Base-by-base conservation (phyloP, 129 eudicot genomes). In the Flaveria trinervia region DNA sequence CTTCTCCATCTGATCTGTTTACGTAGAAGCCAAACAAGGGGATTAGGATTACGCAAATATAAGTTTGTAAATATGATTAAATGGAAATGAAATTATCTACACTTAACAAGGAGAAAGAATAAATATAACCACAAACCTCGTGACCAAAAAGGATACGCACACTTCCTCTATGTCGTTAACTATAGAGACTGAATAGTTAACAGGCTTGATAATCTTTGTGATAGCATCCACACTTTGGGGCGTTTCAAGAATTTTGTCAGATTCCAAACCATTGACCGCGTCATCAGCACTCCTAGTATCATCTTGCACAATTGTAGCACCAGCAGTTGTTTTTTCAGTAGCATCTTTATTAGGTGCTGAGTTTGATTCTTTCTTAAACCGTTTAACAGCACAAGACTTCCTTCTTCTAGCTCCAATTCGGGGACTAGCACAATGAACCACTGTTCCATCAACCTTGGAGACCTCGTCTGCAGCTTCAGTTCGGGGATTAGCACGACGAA, bases 1-100 rank as follows among this genome's bases (percentile, higher is more conserved):
- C 94, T 70, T 76, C 87, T 67, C 90, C 97, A 78, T 94, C 96
- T 43, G 96, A 83, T 83, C 98, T 91, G 89, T 55, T 86, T 65
- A 73, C 54, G 39, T 55, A 55, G 28, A 65, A 81, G 13, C 59
- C 72, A 76, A 28, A 41, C 56, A 75, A n/a, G 14, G 20, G 50
- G 36, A 36, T 56, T 36, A 36, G 41, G 41, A 36, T 36, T 57
- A 64, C 1, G 2, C 50, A 64, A 62, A n/a, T 7, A 68, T 18
- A 46, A 56, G 64, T 36, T 5, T 17, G 57, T 33, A 33, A 48
- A 71, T 62, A 78, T 23, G 67, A 39, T 6, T 22, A 56, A 56
- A 70, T 13, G 25, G 36, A 13, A 10, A 44, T 59, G 16, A 61
- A 57, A 33, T 16, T 14, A 25, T 43, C 6, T 43, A 7, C 17